Evolutionary conservation across 108 stramenopile genomes (phyloP), one percentile per base, ranked within the genome.

Genomic region (Pelagomonas calceolata): DNA sequence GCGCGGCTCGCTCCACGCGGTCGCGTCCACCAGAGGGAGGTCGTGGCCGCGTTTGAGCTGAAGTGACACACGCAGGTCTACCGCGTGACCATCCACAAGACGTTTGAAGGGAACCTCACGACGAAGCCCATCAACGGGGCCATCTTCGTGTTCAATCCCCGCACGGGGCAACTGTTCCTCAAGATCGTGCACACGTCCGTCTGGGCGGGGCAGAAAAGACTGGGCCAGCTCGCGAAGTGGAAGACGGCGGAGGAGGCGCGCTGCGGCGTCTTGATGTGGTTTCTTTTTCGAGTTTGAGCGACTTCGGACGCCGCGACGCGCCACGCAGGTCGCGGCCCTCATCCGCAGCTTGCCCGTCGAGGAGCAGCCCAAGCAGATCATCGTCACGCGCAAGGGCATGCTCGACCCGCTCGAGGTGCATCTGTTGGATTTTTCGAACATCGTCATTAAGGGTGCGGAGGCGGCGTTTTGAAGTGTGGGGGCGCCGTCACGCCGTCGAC

Each of bases 181-280:
- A 98, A 98, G 85, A 95, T 99, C 70, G 97, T 98, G 70, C 98
- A 99, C 87, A 99, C 98, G 26, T 89, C 88, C 78, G 96, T 97
- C 36, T 99, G 98, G 98, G 95, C 96, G 34, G 98, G 98, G 17
- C 98, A 99, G 79, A 99, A 99, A 78, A 96, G 98, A 67, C 89
- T 95, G 30, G 93, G 93, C 0, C 94, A 96, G 85, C 92, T 99
- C 51, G 98, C 98, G 0, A 97, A 98, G 82, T 99, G 98, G 98
- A 99, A 99, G 82, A 99, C 98, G 30, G 95, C 98, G 16, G 98
- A 99, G 79, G 98, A 98, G n/a, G n/a, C n/a, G n/a, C n/a, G n/a
- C n/a, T n/a, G n/a, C n/a, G n/a, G n/a, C n/a, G n/a, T n/a, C n/a
- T n/a, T n/a, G n/a, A n/a, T n/a, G 63, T 74, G 26, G 4, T 16